Conservation (phyloP, 306 rosid species). For the Dalbergia cultrata region DNA sequence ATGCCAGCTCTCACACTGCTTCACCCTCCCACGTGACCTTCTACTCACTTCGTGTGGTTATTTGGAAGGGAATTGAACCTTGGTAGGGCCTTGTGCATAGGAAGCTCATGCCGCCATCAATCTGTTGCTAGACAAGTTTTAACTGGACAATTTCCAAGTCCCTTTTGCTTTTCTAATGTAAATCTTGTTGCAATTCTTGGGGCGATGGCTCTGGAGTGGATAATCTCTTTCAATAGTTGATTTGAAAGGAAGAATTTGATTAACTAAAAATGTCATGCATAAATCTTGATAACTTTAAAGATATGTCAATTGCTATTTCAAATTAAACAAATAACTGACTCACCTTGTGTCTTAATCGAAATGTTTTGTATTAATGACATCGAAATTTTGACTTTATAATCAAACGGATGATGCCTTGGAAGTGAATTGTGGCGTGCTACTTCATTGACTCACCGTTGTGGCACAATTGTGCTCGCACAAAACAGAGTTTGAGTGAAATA, state of each 20-base stretch:
- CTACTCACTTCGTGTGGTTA: slow-evolving; percentile 49
- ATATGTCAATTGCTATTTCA: slow-evolving; percentile 30
- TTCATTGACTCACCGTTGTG: not conserved
- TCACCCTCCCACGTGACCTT: slow-evolving; percentile 51
- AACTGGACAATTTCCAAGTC: slow-evolving; percentile 43
- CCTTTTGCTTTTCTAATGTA: slow-evolving; percentile 24
- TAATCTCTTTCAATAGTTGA: not conserved
- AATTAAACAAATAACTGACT: slow-evolving; percentile 31
- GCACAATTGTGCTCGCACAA: not conserved
- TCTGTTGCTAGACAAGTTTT: slow-evolving; percentile 24
- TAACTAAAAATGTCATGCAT: slow-evolving; percentile 27
- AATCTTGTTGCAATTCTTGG: slow-evolving; percentile 23
- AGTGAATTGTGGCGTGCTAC: not conserved
- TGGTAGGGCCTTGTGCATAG: slow-evolving; percentile 45
- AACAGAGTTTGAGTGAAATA: not conserved
- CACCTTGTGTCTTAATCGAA: slow-evolving; percentile 17
- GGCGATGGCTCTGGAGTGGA: not conserved
- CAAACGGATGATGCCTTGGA: not conserved
- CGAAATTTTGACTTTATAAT: slow-evolving; percentile 5
- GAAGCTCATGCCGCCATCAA: slow-evolving; percentile 38
- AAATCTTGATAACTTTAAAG: slow-evolving; percentile 10
- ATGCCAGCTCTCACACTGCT: slow-evolving; percentile 19
- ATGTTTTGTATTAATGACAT: not conserved
- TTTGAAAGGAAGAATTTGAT: slow-evolving; percentile 35
- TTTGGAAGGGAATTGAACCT: slow-evolving; percentile 34